A percentile compares a stretch with the other conserved stretches of the same genome.
These are phyloP conservation scores for Termitomyces sp. DNA, from an alignment of 768 basidiomycete species.

Conservation along the genomic window DNA sequence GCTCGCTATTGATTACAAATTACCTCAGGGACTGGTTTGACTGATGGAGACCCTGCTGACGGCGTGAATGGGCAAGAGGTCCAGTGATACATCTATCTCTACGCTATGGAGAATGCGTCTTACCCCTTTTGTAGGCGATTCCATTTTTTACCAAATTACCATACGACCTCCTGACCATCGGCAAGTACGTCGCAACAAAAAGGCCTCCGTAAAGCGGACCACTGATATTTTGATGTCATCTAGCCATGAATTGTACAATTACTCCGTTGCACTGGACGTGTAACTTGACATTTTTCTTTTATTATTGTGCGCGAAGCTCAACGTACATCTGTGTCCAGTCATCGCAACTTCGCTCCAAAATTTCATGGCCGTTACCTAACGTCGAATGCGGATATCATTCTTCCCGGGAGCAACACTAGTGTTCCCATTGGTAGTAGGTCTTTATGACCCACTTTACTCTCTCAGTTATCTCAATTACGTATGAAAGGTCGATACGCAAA, in stretches of 20 bases:
- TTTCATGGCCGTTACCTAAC: constrained; percentile 74
- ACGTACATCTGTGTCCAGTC: constrained; percentile 26
- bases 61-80: constrained; percentile 73
- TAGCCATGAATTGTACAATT: constrained; percentile 82
- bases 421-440: constrained; percentile 33
- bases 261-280: constrained; percentile 66
- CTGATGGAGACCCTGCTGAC: constrained; percentile 68
- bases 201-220: background rate
- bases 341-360: constrained; percentile 58
- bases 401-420: constrained; percentile 36
- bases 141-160: constrained; percentile 67
- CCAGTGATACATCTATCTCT: background rate
- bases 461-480: background rate
- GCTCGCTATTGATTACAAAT: background rate
- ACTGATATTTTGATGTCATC: background rate
- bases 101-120: background rate
- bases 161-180: constrained; percentile 81
- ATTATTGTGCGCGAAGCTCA: background rate
- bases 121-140: constrained; percentile 46
- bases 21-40: constrained; percentile 60
- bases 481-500: constrained; percentile 54
- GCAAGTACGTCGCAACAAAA: constrained; percentile 55
- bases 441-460: background rate
- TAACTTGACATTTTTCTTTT: constrained; percentile 17
- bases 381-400: constrained; percentile 81